Conservation (phyloP, 208 protist genomes). For the Wallacemonas rigidus region DNA sequence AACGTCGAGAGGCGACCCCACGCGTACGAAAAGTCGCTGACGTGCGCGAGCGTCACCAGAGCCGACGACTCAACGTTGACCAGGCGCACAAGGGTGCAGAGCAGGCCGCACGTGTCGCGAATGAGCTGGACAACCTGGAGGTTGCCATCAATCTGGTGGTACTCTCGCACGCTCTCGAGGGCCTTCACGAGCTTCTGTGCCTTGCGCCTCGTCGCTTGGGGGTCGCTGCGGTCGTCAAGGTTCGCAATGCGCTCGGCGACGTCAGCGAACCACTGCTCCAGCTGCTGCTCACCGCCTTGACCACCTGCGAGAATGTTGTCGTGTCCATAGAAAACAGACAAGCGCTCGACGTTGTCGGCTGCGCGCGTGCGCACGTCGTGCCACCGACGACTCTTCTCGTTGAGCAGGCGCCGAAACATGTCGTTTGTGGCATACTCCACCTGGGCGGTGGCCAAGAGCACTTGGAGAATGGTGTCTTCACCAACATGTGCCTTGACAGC, state of each 20-base stretch:
- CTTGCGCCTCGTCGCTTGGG: constrained; percentile 87
- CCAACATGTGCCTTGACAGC: constrained; percentile 34
- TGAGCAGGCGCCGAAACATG: constrained; percentile 90
- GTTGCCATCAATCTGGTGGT: constrained; percentile 92
- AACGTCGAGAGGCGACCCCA: constrained; percentile 94
- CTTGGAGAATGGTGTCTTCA: constrained; percentile 74
- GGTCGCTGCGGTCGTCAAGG: constrained; percentile 46
- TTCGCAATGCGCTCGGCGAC: constrained; percentile 77
- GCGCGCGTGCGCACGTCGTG: constrained; percentile 71
- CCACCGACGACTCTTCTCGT: constrained; percentile 90
- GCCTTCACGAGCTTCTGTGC: constrained; percentile 96
- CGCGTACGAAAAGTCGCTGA: constrained; percentile 97
- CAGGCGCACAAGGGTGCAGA: constrained; percentile 95
- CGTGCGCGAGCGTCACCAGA: constrained; percentile 85
- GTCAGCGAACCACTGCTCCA: constrained; percentile 94
- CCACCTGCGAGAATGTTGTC: constrained; percentile 78
- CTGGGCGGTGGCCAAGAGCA: constrained; percentile 95
- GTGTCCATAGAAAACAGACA: constrained; percentile 94
- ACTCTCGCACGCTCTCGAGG: constrained; percentile 96
- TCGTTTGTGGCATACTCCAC: constrained; percentile 93
- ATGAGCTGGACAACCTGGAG: constrained; percentile 94
- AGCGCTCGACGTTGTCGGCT: constrained; percentile 57
- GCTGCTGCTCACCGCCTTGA: constrained; percentile 80
- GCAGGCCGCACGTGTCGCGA: constrained; percentile 76
- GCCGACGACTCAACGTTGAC: constrained; percentile 93